Evolutionary conservation across 805 yeast species (phyloP), one percentile per base, ranked within the genome.

Genomic region (Ogataea trehalophila): DNA sequence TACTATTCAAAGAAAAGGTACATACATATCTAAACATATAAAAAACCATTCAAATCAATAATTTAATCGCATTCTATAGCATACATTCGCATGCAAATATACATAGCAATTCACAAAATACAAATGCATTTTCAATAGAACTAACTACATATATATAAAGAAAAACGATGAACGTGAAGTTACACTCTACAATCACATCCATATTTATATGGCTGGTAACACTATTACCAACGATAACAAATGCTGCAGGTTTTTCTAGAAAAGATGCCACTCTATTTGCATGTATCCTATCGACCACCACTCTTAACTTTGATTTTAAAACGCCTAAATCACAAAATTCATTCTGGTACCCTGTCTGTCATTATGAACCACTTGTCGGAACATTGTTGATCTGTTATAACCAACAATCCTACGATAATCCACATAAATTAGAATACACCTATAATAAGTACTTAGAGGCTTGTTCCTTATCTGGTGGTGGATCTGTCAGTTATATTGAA

Each of bases 261-360:
- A 42, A 42, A 35, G 62, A 58, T 33, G 36, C 58, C 9, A 40
- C 56, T 6, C 46, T 62, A 4, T 59, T 50, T 42, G 47, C 66
- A 4, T 62, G 67, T 38, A 39, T 59, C 4, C 22, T 51, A 11
- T 43, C 55, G 6, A 43, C 59, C 4, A 39, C 40, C 6, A 23
- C 31, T 9, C 45, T 57, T 22, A 35, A 45, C 14, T 62, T 49
- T 43, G 65, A 61, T 29, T 60, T 40, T 46, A 2, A n/a, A 9
- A n/a, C 50, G 1, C 55, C 54, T 5, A 36, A 38, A n/a, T 29
- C 29, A 7, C 16, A 39, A 8, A 54, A 43, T 41, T 22, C 40
- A 13, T 60, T 55, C 20, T 63, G 65, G 63, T 45, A 39, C 29
- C 52, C 61, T 3, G 33, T 47, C 15, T 63, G 67, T 46, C 44